Percentiles rank a stretch among this genome's conserved stretches.
phyloP scores from a whole-genome alignment of 78 protist species.

The Chrysochromulina tobinii region DNA sequence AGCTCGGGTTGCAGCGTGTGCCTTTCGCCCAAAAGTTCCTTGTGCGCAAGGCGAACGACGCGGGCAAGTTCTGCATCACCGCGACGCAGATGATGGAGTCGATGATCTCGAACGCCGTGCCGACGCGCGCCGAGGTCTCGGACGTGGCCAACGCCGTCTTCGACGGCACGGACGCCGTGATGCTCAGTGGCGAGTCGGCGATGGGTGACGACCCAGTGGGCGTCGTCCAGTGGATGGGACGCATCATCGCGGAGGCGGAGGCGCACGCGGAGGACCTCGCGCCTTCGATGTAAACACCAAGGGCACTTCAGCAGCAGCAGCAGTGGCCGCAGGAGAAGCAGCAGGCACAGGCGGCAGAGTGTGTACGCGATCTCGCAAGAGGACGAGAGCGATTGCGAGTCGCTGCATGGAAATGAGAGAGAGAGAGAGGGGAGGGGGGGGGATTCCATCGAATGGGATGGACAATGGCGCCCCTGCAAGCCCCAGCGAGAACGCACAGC shows the following conservation, averaged over 20 bases:
- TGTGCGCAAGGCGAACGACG: conserved; percentile 63
- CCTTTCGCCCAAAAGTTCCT: conserved; percentile 87
- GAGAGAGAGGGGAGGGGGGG: too few relatives aligned
- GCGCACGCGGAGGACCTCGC: background rate
- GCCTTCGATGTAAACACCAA: background rate
- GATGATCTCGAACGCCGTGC: conserved; percentile 80
- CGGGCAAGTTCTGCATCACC: conserved; percentile 88
- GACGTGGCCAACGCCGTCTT: conserved; percentile 94
- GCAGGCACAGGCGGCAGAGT: too few relatives aligned
- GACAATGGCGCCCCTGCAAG: too few relatives aligned
- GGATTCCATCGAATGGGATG: too few relatives aligned
- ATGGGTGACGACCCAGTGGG: conserved; percentile 57
- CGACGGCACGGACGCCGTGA: conserved; percentile 91
- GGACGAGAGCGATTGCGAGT: too few relatives aligned
- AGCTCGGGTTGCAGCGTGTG: conserved; percentile 81
- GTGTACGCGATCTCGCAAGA: too few relatives aligned
- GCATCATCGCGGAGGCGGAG: conserved; percentile 55
- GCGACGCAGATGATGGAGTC: conserved; percentile 95
- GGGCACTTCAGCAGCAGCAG: too few relatives aligned
- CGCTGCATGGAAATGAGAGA: too few relatives aligned
- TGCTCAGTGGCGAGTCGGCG: conserved; percentile 86
- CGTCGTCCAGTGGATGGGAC: conserved; percentile 53
- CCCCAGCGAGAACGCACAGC: too few relatives aligned
- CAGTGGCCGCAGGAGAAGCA: too few relatives aligned
- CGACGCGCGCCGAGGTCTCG: conserved; percentile 89